Base-by-base conservation (phyloP, 345 rosid species). In the Eutrema heterophyllum region DNA sequence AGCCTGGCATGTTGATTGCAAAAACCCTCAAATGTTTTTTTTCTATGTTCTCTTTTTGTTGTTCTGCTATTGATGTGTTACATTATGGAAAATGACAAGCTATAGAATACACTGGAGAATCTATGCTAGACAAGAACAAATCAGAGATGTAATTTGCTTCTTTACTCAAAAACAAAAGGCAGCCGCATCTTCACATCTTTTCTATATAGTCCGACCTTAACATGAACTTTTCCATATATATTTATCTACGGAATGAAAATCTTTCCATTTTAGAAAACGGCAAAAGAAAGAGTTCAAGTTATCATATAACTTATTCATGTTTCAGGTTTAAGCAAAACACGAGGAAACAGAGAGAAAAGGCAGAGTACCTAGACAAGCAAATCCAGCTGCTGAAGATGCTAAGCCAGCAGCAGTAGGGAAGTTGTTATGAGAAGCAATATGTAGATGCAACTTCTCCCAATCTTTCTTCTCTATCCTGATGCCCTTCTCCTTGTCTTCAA, bases 371-470 rank as follows among this genome's bases (percentile, higher is more conserved):
- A 95, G 88, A 82, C 99, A 95, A 65, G 99, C 98, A 76, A 95
- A 84, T 35, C 99, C 99, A 74, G 99, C 97, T 0, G 99, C 99
- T 32, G 99, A 95, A 79, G 99, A 95, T 78, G 99, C 99, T 83
- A 95, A 82, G 18, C 99, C 99, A 80, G 98, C 99, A 62, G 98
- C 99, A 33, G 98, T 90, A 44, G 99, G 99, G 66, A 95, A 95
- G 73, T 87, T 92, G 79, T 95, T 95, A 70, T 78, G 89, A 9
- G 99, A 95, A 68, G 99, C 96, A 83, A 92, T 86, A 71, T 90
- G 98, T 0, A 95, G 59, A 69, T 90, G 83, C 83, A 95, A 27
- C 51, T 84, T 89, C 74, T 89, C 90, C 99, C 97, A 95, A 59
- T 92, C 98, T 68, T 86, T 82, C 85, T 90, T 90, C 48, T 69